A percentile compares a stretch with the other conserved stretches of the same genome.
Evolutionary conservation across 768 basidiomycete genomes (phyloP).

Genomic region (Leccinum longicurvipes): DNA sequence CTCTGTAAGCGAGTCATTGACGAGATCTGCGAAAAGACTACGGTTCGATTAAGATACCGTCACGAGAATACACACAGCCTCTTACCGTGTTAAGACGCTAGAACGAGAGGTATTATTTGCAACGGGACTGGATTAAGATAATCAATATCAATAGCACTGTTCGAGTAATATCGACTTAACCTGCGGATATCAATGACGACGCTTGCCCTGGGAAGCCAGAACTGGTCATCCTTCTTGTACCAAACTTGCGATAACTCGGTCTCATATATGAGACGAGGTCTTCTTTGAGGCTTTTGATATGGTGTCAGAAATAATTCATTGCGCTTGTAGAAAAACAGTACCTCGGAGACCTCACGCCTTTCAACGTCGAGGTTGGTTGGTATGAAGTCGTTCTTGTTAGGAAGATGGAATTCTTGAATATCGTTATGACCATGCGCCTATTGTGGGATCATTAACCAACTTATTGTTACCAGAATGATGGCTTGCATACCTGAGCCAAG

Average conservation of each 20-base stretch:
- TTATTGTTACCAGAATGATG: neutral
- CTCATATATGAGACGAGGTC: conserved; percentile 75
- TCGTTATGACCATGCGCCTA: conserved; percentile 66
- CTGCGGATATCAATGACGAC: conserved; percentile 73
- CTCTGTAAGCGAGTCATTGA: conserved; percentile 86
- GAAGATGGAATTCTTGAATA: conserved; percentile 69
- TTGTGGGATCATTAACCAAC: conserved; percentile 1
- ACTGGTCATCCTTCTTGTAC: conserved; percentile 97
- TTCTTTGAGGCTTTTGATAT: conserved; percentile 56
- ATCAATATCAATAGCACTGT: neutral
- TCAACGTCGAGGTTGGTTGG: conserved; percentile 83
- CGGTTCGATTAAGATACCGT: neutral
- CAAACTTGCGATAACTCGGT: conserved; percentile 73
- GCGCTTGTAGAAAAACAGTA: conserved; percentile 26
- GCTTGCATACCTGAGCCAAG: conserved; percentile 43
- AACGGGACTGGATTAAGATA: conserved; percentile 42
- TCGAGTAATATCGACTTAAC: conserved; percentile 34
- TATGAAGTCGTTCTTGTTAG: conserved; percentile 86
- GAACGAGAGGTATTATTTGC: conserved; percentile 64
- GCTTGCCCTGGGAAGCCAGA: conserved; percentile 91
- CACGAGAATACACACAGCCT: neutral
- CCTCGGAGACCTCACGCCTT: conserved; percentile 64
- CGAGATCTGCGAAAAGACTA: conserved; percentile 80
- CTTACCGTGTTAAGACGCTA: conserved; percentile 69
- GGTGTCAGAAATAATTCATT: neutral